These are phyloP conservation scores for Rehmannia glutinosa DNA, from an alignment of 257 asterid genomes.

Conservation along the genomic window DNA sequence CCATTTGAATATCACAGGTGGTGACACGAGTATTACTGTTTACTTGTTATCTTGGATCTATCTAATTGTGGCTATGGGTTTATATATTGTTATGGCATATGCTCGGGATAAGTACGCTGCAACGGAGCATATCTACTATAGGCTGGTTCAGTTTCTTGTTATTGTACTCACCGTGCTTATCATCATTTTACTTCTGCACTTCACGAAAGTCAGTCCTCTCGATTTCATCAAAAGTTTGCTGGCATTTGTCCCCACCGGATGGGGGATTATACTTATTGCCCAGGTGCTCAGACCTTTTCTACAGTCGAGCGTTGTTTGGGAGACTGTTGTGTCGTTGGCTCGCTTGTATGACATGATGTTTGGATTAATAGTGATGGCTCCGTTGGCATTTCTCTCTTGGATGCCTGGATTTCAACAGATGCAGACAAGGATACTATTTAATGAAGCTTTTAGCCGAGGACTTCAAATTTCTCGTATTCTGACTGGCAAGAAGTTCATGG, in stretches of 20 bases:
- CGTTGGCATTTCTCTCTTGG: conserved; percentile 85
- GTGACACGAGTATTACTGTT: conserved; percentile 51
- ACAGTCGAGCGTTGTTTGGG: conserved; percentile 80
- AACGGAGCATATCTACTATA: conserved; percentile 62
- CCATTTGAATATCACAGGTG: conserved; percentile 53
- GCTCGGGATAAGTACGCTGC: conserved; percentile 78
- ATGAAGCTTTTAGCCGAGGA: conserved; percentile 92
- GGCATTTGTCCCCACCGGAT: conserved; percentile 95
- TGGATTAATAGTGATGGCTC: conserved; percentile 84
- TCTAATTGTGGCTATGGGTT: conserved; percentile 49
- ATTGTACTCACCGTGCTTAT: conserved; percentile 42
- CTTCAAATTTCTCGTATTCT: conserved; percentile 90
- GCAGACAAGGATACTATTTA: conserved; percentile 87
- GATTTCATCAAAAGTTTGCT: conserved; percentile 72
- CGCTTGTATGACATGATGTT: conserved; percentile 82
- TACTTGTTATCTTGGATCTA: conserved; percentile 88
- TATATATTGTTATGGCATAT: conserved; percentile 60
- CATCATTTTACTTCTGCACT: conserved; percentile 45
- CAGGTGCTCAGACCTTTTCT: conserved; percentile 86
- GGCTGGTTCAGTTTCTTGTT: conserved; percentile 83
- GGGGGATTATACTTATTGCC: conserved; percentile 92
- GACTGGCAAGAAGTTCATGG: conserved; percentile 60
- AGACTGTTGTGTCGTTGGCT: conserved; percentile 83
- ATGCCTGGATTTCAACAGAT: conserved; percentile 91
- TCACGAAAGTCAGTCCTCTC: conserved; percentile 31